A percentile compares a stretch with the other conserved stretches of the same genome.
Conservation (phyloP, 2,329 filamentous ascomycete genomes). For the Keithomyces neogunnii region DNA sequence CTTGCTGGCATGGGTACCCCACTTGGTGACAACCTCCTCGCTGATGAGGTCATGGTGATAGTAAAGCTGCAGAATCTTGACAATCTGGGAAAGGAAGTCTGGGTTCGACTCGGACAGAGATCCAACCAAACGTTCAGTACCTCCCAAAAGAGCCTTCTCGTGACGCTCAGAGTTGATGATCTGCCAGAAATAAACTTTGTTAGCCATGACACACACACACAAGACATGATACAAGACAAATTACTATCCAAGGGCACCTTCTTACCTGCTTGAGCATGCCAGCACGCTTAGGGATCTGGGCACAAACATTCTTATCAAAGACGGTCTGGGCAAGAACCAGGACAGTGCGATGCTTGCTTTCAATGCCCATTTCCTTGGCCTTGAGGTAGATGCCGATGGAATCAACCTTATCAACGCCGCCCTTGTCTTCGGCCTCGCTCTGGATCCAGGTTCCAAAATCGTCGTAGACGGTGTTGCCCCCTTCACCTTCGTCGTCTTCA, state of each 20-base stretch:
- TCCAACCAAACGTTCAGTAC: conserved; percentile 84
- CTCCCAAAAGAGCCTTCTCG: conserved; percentile 90
- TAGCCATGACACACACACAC: background rate
- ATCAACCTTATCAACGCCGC: conserved; percentile 68
- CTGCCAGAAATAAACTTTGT: background rate
- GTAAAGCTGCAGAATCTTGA: conserved; percentile 79
- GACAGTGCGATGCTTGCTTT: conserved; percentile 87
- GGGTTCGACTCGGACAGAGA: conserved; percentile 65
- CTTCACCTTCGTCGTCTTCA: conserved; percentile 74
- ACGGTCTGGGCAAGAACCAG: conserved; percentile 88
- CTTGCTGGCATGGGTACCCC: conserved; percentile 94
- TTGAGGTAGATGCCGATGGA: conserved; percentile 93
- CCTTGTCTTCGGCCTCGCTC: conserved; percentile 60
- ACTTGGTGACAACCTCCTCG: conserved; percentile 82
- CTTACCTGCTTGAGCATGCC: conserved; percentile 79
- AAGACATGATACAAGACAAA: background rate
- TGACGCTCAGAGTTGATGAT: conserved; percentile 78
- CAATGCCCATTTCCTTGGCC: conserved; percentile 92
- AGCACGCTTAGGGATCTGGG: conserved; percentile 78
- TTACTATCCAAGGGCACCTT: conserved; percentile 6
- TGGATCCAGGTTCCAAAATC: conserved; percentile 90
- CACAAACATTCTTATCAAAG: conserved; percentile 82
- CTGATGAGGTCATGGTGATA: conserved; percentile 85
- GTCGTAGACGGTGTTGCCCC: conserved; percentile 73
- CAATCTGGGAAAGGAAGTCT: conserved; percentile 65